phyloP scores from a whole-genome alignment of 495 filamentous ascomycete species.

The Acidiella bohemica region DNA sequence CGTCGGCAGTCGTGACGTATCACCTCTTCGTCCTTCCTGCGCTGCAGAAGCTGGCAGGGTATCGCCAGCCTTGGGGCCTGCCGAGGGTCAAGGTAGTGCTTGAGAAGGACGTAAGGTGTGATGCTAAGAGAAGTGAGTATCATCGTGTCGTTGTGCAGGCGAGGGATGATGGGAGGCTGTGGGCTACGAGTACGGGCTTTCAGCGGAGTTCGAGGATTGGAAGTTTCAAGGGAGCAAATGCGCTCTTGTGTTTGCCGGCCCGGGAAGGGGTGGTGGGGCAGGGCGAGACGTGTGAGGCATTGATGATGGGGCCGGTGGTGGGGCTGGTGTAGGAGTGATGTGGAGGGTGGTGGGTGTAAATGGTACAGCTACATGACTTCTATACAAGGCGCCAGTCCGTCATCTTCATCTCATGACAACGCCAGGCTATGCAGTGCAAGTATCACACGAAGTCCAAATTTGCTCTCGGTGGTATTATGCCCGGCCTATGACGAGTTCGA shows the following conservation, averaged over 20 bases:
- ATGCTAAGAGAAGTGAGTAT: conserved; percentile 70
- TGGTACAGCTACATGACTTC: no score
- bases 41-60: conserved; percentile 55
- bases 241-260: conserved; percentile 62
- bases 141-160: conserved; percentile 60
- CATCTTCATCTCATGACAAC: no score
- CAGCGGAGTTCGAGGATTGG: conserved; percentile 84
- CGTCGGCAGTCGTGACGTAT: conserved; percentile 80
- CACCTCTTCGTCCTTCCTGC: conserved; percentile 88
- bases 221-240: conserved; percentile 79
- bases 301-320: conserved; percentile 43
- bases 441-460: no score
- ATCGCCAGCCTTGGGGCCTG: conserved; percentile 45
- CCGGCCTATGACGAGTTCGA: no score
- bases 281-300: conserved; percentile 44
- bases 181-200: conserved; percentile 71
- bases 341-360: no score
- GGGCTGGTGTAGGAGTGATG: conserved; percentile 8
- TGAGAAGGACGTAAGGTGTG: conserved; percentile 56
- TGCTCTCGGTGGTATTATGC: no score
- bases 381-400: no score
- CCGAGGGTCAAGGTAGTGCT: conserved; percentile 57
- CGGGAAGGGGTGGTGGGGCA: conserved; percentile 35
- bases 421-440: no score
- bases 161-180: conserved; percentile 49